Percentiles rank a stretch among this genome's conserved stretches.
Evolutionary conservation across 2,329 filamentous ascomycete genomes (phyloP).

Genomic region (Talaromyces sp.): DNA sequence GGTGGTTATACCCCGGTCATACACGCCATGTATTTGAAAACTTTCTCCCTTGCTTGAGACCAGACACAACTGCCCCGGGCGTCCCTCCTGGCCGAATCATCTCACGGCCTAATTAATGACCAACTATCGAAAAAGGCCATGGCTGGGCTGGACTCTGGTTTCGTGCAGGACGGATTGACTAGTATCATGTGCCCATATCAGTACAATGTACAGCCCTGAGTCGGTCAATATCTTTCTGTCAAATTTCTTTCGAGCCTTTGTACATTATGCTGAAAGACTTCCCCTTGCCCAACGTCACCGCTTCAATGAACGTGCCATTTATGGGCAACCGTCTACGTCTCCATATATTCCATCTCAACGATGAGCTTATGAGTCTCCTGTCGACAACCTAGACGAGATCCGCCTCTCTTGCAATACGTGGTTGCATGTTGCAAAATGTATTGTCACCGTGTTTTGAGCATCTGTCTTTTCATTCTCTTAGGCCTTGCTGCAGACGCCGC

Average conservation of each 20-base stretch:
- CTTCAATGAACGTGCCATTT: conserved; percentile 1
- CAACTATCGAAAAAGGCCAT: neutral
- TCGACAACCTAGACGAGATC: conserved; percentile 5
- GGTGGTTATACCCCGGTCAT: neutral
- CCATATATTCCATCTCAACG: neutral
- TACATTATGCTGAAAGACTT: neutral
- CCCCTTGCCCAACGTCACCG: neutral
- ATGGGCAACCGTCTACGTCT: neutral
- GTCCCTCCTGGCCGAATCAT: conserved; percentile 6
- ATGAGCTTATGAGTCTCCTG: neutral
- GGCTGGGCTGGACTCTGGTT: conserved; percentile 13
- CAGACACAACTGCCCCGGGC: neutral
- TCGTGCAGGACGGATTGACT: neutral
- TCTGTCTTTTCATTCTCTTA: conserved; percentile 2
- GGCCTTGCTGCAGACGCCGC: conserved; percentile 8
- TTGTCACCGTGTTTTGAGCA: neutral
- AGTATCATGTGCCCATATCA: neutral
- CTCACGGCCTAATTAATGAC: neutral
- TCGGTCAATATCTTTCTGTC: conserved; percentile 6
- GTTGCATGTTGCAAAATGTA: conserved; percentile 5
- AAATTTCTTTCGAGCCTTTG: neutral
- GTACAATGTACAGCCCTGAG: neutral
- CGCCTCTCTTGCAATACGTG: neutral
- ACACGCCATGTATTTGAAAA: conserved; percentile 14
- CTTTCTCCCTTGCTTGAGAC: conserved; percentile 12